Conservation (phyloP, 2,329 filamentous ascomycete species). For the Pleurostoma richardsiae region DNA sequence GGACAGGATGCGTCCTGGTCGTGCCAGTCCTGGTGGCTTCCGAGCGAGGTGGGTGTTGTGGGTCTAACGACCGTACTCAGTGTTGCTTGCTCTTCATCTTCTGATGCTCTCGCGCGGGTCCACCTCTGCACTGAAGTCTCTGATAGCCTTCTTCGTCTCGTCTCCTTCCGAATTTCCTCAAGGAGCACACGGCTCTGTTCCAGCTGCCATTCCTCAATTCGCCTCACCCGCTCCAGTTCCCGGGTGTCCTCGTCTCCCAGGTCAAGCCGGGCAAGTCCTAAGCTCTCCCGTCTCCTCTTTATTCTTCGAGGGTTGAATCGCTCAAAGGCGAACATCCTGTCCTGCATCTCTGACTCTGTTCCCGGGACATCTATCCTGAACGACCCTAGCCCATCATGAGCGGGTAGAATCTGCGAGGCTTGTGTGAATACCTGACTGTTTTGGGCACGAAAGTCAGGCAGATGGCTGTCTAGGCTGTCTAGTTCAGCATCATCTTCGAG, state of each 20-base stretch:
- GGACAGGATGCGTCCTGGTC: constrained; percentile 41
- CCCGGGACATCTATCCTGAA: constrained; percentile 63
- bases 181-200: constrained; percentile 84
- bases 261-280: constrained; percentile 45
- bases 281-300: constrained; percentile 46
- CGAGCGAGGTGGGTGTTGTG: constrained; percentile 30
- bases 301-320: constrained; percentile 70
- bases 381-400: constrained; percentile 85
- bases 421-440: constrained; percentile 36
- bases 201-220: constrained; percentile 88
- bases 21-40: constrained; percentile 38
- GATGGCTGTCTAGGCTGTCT: constrained; percentile 87
- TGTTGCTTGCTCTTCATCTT: constrained; percentile 22
- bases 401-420: constrained; percentile 70
- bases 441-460: constrained; percentile 76
- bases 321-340: constrained; percentile 87
- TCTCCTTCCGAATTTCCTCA: constrained; percentile 86
- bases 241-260: constrained; percentile 50
- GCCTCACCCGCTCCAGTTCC: constrained; percentile 69
- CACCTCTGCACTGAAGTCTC: constrained; percentile 9
- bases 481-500: constrained; percentile 70
- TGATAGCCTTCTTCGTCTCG: constrained; percentile 61
- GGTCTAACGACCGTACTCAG: constrained; percentile 21
- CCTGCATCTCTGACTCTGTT: constrained; percentile 58
- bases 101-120: constrained; percentile 16